Conservation (phyloP, 345 rosid species). For the Sisymbrium altissimum region DNA sequence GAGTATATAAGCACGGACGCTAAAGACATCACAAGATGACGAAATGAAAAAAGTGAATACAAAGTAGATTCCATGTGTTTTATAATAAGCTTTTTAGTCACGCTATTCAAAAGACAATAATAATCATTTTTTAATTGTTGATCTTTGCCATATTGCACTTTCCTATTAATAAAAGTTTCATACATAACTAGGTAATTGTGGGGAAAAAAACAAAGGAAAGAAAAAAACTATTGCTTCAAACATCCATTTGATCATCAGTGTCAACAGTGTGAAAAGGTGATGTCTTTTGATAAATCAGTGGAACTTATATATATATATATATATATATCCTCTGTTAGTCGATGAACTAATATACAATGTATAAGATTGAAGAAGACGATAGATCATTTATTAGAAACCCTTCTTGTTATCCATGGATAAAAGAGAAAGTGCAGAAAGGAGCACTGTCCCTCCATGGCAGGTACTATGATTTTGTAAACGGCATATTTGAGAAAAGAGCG, state of each 20-base stretch:
- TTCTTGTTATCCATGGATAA: conserved; percentile 92
- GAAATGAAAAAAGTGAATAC: too few relatives aligned
- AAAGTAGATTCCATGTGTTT: conserved; percentile 72
- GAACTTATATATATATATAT: too few relatives aligned
- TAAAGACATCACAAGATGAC: too few relatives aligned
- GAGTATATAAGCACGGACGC: too few relatives aligned
- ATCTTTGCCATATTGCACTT: neutral
- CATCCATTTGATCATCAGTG: conserved; percentile 84
- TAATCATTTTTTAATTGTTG: neutral
- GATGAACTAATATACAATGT: neutral
- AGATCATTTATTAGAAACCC: conserved; percentile 60
- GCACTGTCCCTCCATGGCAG: conserved; percentile 76
- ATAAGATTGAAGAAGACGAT: conserved; percentile 58
- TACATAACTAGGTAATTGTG: conserved; percentile 68
- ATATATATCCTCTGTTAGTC: neutral
- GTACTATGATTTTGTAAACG: conserved; percentile 74
- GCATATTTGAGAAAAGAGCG: conserved; percentile 95
- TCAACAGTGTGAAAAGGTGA: conserved; percentile 92
- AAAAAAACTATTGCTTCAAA: conserved; percentile 58
- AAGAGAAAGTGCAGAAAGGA: conserved; percentile 68
- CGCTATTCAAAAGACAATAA: neutral
- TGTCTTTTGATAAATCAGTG: neutral
- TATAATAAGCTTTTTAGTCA: neutral
- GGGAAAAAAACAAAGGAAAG: conserved; percentile 76
- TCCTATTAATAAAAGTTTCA: conserved; percentile 56